Conservation (phyloP, 1,139 yeast genomes). For the Geotrichum histeridarum region DNA sequence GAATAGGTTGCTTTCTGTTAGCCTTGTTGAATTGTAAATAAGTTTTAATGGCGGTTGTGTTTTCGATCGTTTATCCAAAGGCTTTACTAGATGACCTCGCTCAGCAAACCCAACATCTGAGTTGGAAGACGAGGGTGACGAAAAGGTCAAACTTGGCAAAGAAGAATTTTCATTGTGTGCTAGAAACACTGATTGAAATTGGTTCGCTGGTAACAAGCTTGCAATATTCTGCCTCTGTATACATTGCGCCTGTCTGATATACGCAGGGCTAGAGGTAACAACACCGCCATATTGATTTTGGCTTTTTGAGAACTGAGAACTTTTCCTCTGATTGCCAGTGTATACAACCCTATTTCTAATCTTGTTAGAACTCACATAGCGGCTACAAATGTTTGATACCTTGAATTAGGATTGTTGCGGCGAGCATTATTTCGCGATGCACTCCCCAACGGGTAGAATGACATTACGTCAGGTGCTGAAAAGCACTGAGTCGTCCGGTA, state of each 20-base stretch:
- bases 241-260: not conserved
- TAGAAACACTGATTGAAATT: not conserved
- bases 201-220: not conserved
- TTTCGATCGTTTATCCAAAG: too few relatives aligned
- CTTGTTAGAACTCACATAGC: not conserved
- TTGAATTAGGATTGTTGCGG: too few relatives aligned
- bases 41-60: not conserved
- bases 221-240: not conserved
- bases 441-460: too few relatives aligned
- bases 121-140: slow-evolving; percentile 8
- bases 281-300: not conserved
- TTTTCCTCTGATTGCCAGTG: not conserved
- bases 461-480: too few relatives aligned
- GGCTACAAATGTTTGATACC: too few relatives aligned
- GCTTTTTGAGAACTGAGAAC: not conserved
- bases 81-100: not conserved
- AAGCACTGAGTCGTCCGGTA: too few relatives aligned
- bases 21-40: not conserved
- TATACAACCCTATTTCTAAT: not conserved
- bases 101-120: slow-evolving; percentile 1
- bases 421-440: too few relatives aligned
- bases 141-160: slow-evolving; percentile 1
- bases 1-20: not conserved
- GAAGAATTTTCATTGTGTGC: not conserved
- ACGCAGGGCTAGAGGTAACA: too few relatives aligned